These are phyloP conservation scores for Populus simonii DNA, from an alignment of 345 rosid species.

Conservation along the genomic window DNA sequence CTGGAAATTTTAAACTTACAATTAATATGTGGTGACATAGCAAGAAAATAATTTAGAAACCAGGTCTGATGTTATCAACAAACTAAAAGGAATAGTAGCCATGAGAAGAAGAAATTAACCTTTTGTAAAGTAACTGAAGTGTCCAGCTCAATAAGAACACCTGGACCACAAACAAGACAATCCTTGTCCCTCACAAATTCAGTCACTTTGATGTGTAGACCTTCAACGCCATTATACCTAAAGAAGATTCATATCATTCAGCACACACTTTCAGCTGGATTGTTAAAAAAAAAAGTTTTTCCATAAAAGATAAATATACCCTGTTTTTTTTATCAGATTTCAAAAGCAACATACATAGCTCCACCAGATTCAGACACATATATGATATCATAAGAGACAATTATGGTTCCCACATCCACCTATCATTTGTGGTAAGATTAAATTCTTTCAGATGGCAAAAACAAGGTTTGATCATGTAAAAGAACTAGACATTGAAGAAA, in stretches of 20 bases:
- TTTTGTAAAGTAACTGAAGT: constrained; percentile 64
- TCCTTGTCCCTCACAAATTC: constrained; percentile 73
- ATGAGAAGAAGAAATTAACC: constrained; percentile 39
- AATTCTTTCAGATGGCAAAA: background rate
- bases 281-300: background rate
- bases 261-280: background rate
- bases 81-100: background rate
- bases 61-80: background rate
- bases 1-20: background rate
- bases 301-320: background rate
- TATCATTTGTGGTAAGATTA: no score
- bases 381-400: background rate
- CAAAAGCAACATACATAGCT: no score
- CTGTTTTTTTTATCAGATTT: background rate
- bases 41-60: background rate
- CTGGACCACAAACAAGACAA: constrained; percentile 97
- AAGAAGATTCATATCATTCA: constrained; percentile 12
- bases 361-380: background rate
- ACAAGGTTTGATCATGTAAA: background rate
- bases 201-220: constrained; percentile 82
- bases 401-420: background rate
- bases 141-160: constrained; percentile 77
- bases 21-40: background rate
- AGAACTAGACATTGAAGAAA: background rate
- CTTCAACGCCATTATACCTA: constrained; percentile 88